A percentile compares a stretch with the other conserved stretches of the same genome.
Conservation (phyloP, 2,329 filamentous ascomycete species). For the Epichloe brachyelytri region DNA sequence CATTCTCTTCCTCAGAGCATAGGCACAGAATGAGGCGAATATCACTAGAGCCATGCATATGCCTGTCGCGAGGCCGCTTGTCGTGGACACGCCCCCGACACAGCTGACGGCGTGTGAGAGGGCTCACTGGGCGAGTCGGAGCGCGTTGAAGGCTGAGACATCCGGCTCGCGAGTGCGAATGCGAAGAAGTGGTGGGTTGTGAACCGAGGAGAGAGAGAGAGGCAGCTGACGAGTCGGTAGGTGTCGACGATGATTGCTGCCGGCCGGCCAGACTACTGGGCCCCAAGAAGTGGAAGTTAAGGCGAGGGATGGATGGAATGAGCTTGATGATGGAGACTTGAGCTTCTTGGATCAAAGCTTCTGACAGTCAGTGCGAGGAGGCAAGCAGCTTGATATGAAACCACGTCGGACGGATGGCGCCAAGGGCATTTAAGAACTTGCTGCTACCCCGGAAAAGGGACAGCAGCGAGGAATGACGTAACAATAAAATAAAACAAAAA, state of each 20-base stretch:
- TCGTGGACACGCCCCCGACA: background rate
- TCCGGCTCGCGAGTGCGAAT: too few species aligned
- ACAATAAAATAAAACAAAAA: background rate
- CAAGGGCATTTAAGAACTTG: background rate
- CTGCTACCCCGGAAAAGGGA: background rate
- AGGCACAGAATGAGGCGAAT: background rate
- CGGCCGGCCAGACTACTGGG: background rate
- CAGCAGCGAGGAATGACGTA: background rate
- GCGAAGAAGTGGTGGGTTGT: background rate
- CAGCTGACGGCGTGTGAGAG: background rate
- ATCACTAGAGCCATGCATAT: background rate
- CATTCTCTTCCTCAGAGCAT: background rate
- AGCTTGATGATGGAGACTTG: too few species aligned
- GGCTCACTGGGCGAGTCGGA: background rate
- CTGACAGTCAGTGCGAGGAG: background rate
- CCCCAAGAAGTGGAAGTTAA: background rate
- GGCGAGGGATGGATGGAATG: background rate
- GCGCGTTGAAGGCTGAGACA: background rate
- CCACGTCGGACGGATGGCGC: background rate
- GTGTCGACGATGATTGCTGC: background rate
- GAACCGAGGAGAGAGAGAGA: too few species aligned
- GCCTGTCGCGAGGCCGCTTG: background rate
- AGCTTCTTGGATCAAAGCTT: too few species aligned
- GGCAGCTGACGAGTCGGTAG: too few species aligned
- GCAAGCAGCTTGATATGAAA: background rate